Percentiles rank a stretch among this genome's conserved stretches.
These are phyloP conservation scores for Cytospora piceae DNA, from an alignment of 2,329 filamentous ascomycete species.

Conservation along the genomic window DNA sequence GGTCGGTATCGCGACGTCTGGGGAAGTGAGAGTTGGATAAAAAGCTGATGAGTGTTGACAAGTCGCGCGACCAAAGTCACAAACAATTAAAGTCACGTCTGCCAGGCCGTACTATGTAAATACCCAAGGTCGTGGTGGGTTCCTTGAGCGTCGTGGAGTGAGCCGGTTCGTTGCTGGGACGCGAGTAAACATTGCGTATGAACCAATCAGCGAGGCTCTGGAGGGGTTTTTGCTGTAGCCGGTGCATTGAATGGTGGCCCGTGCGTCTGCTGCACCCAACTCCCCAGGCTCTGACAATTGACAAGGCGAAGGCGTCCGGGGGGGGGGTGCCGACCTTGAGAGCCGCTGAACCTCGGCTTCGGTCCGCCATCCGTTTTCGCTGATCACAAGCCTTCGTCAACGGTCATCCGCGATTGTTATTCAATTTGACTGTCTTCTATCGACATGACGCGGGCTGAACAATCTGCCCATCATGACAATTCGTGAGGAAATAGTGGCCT, in stretches of 20 bases:
- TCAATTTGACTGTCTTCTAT: conserved; percentile 10
- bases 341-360: not conserved
- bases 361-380: not conserved
- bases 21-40: not conserved
- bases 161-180: conserved; percentile 26
- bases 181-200: conserved; percentile 26
- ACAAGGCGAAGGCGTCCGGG: not conserved
- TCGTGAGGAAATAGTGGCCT: conserved; percentile 89
- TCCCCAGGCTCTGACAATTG: not conserved
- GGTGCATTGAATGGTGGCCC: not conserved
- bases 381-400: conserved; percentile 16
- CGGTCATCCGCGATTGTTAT: conserved; percentile 1
- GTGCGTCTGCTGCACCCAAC: not conserved
- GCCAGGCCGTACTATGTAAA: conserved; percentile 15
- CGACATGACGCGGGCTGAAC: conserved; percentile 24
- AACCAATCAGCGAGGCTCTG: conserved; percentile 11
- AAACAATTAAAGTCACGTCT: not conserved
- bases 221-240: not conserved
- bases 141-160: conserved; percentile 21
- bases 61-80: conserved; percentile 2
- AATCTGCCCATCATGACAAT: conserved; percentile 66
- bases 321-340: not conserved
- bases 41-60: not conserved
- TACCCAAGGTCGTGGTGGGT: conserved; percentile 9
- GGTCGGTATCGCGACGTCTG: conserved; percentile 36